phyloP scores from a whole-genome alignment of 208 protist species.

The Endotrypanum monterogeii region DNA sequence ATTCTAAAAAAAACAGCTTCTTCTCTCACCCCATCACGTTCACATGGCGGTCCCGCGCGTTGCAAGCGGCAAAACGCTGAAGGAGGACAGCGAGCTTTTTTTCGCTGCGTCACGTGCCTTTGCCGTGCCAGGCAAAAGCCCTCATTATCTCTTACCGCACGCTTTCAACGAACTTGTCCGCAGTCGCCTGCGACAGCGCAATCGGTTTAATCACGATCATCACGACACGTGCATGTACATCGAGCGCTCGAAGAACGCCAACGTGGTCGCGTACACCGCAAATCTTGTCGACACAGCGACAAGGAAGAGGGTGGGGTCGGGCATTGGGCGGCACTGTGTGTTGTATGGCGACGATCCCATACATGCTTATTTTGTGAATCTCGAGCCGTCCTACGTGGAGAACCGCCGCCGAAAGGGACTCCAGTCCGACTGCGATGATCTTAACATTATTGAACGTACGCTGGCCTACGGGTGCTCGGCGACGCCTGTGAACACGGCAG shows the following conservation, averaged over 20 bases:
- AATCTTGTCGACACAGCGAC: constrained; percentile 32
- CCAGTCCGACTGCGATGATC: constrained; percentile 57
- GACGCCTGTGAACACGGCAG: constrained; percentile 25
- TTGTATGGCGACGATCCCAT: constrained; percentile 50
- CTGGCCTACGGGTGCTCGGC: constrained; percentile 78
- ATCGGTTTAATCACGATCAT: constrained; percentile 70
- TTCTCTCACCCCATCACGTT: neutral
- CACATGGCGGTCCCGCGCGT: constrained; percentile 19
- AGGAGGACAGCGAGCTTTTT: constrained; percentile 37
- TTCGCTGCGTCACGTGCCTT: constrained; percentile 28
- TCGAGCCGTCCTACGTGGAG: constrained; percentile 66
- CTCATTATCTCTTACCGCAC: constrained; percentile 22
- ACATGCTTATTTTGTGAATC: constrained; percentile 73
- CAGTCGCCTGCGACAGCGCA: constrained; percentile 40
- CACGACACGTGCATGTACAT: constrained; percentile 85
- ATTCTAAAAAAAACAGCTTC: no score
- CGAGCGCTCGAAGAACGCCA: constrained; percentile 75
- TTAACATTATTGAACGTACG: constrained; percentile 73
- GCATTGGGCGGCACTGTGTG: constrained; percentile 34
- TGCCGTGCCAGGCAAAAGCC: constrained; percentile 32
- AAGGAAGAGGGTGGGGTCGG: constrained; percentile 25
- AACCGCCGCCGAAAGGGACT: constrained; percentile 42
- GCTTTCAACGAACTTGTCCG: constrained; percentile 49
- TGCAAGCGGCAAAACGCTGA: constrained; percentile 24
- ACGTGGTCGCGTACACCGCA: constrained; percentile 78